Percentiles rank a stretch among this genome's conserved stretches.
Conservation (phyloP, 2,329 filamentous ascomycete genomes). For the Beauveria australis region DNA sequence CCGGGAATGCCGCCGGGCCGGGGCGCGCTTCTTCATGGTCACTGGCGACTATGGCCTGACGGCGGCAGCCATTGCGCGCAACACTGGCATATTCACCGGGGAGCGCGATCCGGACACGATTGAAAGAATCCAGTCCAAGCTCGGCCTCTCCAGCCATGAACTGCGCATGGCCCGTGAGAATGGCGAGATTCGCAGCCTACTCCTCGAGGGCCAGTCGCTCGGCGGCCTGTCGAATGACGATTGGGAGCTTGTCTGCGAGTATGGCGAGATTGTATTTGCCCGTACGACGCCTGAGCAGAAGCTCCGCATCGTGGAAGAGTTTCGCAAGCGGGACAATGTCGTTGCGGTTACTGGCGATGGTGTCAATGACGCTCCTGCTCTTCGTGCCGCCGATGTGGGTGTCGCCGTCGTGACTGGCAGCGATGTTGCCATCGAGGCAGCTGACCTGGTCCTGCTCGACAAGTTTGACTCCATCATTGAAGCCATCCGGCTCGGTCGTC, state of each 20-base stretch:
- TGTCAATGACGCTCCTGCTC: conserved; percentile 58
- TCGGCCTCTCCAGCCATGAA: conserved; percentile 10
- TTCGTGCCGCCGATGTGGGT: conserved; percentile 60
- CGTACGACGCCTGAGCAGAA: conserved; percentile 63
- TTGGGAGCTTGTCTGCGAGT: conserved; percentile 38
- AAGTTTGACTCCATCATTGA: conserved; percentile 65
- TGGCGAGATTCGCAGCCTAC: conserved; percentile 19
- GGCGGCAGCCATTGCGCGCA: conserved; percentile 56
- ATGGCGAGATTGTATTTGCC: conserved; percentile 57
- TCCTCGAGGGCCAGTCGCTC: conserved; percentile 49
- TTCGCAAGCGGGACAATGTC: conserved; percentile 50
- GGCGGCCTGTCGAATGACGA: conserved; percentile 42
- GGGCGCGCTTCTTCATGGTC: conserved; percentile 40
- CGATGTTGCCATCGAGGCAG: conserved; percentile 56
- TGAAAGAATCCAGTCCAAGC: conserved; percentile 16
- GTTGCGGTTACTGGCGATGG: conserved; percentile 70
- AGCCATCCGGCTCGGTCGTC: conserved; percentile 42
- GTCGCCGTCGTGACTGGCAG: conserved; percentile 58
- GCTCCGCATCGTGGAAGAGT: conserved; percentile 61
- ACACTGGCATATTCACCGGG: conserved; percentile 54
- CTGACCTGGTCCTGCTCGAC: conserved; percentile 60
- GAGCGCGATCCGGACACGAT: conserved; percentile 34
- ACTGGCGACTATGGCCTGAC: conserved; percentile 44
- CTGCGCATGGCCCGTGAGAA: conserved; percentile 15
- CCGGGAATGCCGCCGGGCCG: conserved; percentile 33